Evolutionary conservation across 345 rosid species (phyloP).

Genomic region (rapeseed (Brassica napus)): Da-Ae NC_063434.1:1674001-1674500

Average conservation of each 20-base stretch:
- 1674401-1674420: not conserved
- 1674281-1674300: no score
- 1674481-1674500: not conserved
- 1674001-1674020: not conserved
- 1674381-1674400: not conserved
- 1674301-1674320: not conserved
- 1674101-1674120: not conserved
- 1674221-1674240: not conserved
- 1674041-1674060: slow-evolving; percentile 18
- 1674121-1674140: not conserved
- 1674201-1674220: not conserved
- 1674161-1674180: not conserved
- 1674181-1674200: not conserved
- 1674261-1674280: not conserved
- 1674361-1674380: not conserved
- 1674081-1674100: not conserved
- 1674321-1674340: not conserved
- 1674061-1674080: not conserved
- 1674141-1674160: not conserved
- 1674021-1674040: not conserved
- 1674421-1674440: not conserved
- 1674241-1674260: not conserved
- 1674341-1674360: not conserved
- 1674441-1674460: no score
- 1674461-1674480: no score